These are phyloP conservation scores for Calonectria pteridis DNA, from an alignment of 2,329 filamentous ascomycete species.

Conservation along the genomic window DNA sequence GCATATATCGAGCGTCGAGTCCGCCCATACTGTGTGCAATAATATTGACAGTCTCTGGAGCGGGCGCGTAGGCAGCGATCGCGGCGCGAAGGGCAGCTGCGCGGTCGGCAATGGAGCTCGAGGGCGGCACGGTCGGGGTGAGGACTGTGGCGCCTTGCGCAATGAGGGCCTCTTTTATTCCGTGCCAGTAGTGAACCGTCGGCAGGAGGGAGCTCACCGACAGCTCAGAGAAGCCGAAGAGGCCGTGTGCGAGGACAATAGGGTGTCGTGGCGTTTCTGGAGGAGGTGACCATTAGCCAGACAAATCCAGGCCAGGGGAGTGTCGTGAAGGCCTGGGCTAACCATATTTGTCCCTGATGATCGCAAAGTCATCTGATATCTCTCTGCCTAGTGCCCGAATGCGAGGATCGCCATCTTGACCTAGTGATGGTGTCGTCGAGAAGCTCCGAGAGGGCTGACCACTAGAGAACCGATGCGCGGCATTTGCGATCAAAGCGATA, in stretches of 20 bases:
- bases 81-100: conserved; percentile 68
- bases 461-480: conserved; percentile 18
- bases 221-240: conserved; percentile 73
- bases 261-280: conserved; percentile 69
- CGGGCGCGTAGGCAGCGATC: conserved; percentile 60
- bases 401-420: conserved; percentile 52
- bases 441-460: conserved; percentile 27
- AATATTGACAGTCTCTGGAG: conserved; percentile 74
- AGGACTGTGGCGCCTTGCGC: conserved; percentile 68
- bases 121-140: conserved; percentile 71
- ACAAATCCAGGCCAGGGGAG: neutral
- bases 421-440: conserved; percentile 20
- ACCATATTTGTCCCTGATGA: conserved; percentile 60
- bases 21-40: conserved; percentile 78
- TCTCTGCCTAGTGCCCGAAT: conserved; percentile 55
- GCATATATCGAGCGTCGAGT: conserved; percentile 75
- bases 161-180: conserved; percentile 69
- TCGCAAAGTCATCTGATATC: conserved; percentile 62
- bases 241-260: conserved; percentile 74
- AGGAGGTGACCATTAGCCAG: conserved; percentile 12
- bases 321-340: conserved; percentile 17
- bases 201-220: conserved; percentile 64
- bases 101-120: conserved; percentile 70
- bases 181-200: conserved; percentile 73
- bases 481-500: neutral